Conservation (phyloP, 352 stramenopile genomes). For the Globisporangium solare region DNA sequence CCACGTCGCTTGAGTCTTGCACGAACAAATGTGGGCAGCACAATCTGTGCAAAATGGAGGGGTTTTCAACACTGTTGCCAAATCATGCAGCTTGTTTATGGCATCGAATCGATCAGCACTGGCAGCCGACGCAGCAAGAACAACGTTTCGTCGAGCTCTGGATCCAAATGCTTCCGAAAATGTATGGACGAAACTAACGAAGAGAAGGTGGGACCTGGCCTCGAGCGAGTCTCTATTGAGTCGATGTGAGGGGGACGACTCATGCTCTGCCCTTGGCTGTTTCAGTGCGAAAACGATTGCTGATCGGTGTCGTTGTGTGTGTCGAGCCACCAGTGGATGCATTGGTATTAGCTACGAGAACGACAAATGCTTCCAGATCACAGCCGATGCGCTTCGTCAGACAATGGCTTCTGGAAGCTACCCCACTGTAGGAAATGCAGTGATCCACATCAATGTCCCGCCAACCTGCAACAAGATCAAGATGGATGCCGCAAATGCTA, state of each 20-base stretch:
- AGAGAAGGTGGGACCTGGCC: slow-evolving; percentile 29
- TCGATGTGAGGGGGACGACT: slow-evolving; percentile 20
- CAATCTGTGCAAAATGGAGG: slow-evolving; percentile 41
- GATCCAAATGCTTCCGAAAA: slow-evolving; percentile 29
- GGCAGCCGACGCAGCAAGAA: slow-evolving; percentile 20
- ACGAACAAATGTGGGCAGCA: slow-evolving; percentile 33
- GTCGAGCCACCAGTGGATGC: slow-evolving; percentile 25
- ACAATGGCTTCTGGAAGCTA: slow-evolving; percentile 28
- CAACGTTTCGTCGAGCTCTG: slow-evolving; percentile 20
- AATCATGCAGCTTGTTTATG: slow-evolving; percentile 47
- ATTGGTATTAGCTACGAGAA: slow-evolving; percentile 37
- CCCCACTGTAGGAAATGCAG: slow-evolving; percentile 16
- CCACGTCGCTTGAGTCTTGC: slow-evolving; percentile 28
- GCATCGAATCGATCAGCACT: slow-evolving; percentile 19
- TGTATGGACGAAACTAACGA: slow-evolving; percentile 32
- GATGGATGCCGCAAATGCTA: slow-evolving; percentile 18
- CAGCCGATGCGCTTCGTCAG: slow-evolving; percentile 28
- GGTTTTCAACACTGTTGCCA: slow-evolving; percentile 25
- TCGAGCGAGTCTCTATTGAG: slow-evolving; percentile 27
- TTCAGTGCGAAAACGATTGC: slow-evolving; percentile 23
- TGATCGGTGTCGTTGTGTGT: slow-evolving; percentile 47
- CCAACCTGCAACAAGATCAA: slow-evolving; percentile 54
- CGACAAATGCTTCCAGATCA: slow-evolving; percentile 36
- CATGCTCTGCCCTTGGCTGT: slow-evolving; percentile 28
- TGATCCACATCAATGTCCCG: slow-evolving; percentile 53